phyloP scores from a whole-genome alignment of 2,329 filamentous ascomycete species.

The Colletotrichum lini region DNA sequence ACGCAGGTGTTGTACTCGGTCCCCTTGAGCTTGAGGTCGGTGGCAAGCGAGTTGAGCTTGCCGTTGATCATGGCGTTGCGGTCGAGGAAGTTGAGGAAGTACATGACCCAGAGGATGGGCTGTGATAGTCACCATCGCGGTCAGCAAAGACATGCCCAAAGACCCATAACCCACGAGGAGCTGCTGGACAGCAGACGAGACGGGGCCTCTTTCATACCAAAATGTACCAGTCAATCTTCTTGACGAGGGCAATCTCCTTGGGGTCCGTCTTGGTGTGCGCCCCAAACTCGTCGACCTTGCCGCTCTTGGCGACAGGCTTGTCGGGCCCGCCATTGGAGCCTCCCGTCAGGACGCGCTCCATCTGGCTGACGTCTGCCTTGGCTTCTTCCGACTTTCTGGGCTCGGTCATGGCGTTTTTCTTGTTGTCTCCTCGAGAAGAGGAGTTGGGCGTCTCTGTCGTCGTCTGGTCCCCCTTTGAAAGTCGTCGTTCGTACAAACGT shows the following conservation, averaged over 20 bases:
- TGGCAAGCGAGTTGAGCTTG: constrained; percentile 47
- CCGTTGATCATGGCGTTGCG: constrained; percentile 50
- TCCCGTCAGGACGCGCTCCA: constrained; percentile 29
- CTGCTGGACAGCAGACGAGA: too few relatives aligned
- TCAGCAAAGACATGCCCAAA: constrained; percentile 41
- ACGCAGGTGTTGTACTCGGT: constrained; percentile 49
- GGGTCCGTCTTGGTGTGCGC: constrained; percentile 57
- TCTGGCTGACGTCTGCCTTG: constrained; percentile 25
- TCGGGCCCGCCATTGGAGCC: constrained; percentile 22
- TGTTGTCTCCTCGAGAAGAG: background rate
- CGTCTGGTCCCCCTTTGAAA: background rate
- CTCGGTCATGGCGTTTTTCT: constrained; percentile 13
- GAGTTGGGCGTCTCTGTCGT: background rate
- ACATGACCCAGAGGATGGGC: constrained; percentile 44
- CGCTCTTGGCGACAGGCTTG: constrained; percentile 28
- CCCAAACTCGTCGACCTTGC: constrained; percentile 53
- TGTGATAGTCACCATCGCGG: constrained; percentile 45
- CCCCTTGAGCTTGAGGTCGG: constrained; percentile 48
- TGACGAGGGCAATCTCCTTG: constrained; percentile 53
- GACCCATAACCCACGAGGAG: too few relatives aligned
- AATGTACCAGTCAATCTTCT: constrained; percentile 53
- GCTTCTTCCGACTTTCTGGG: constrained; percentile 22
- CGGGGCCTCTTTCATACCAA: constrained; percentile 44
- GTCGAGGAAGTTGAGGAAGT: constrained; percentile 47
- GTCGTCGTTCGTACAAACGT: background rate